Evolutionary conservation across 352 stramenopile species (phyloP), one percentile per base, ranked within the genome.

Genomic region (Phytopythium boreale): DNA sequence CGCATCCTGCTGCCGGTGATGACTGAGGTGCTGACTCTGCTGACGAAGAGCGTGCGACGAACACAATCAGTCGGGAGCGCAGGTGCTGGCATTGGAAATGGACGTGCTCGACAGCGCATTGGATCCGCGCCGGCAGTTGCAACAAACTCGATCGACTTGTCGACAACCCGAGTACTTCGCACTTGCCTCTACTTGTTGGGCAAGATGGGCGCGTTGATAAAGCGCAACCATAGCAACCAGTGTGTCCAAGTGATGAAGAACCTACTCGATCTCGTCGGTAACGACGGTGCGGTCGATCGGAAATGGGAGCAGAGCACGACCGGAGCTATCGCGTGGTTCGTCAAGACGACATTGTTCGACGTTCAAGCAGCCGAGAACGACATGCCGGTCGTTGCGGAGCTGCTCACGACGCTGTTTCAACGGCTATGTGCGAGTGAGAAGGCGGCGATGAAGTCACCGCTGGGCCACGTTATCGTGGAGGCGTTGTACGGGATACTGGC

Each of bases 161-260:
- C 53, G 20, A 12, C 61, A 7, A 12, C 29, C 24, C 69, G 74
- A 29, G 59, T 75, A 0, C 24, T 82, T 15, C n/a, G 74, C 39
- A 75, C 74, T 12, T 77, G 70, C 5, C 57, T 84, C 20, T 78
- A 77, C 50, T 43, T 91, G 11, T 62, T 91, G 6, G 70, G 66
- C 15, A 74, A 67, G 24, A 62, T 89, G 29, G 68, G 71, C 2
- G 51, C 60, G 0, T 51, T 72, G 24, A 20, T 91, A 46, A 91
- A 89, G 59, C 44, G 52, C 4, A 91, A 91, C 50, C 74, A 63
- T 29, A 76, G 66, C 46, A 89, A 88, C 51, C 78, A 86, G 63
- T 91, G 71, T 34, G 76, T 76, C 20, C 71, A 86, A 64, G 59
- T 69, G 26, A 64, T 89, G 47, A 78, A 84, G 31, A 74, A 88